Base-by-base conservation (phyloP, 2,329 filamentous ascomycete species). In the Tolypocladium guangdongense region DNA sequence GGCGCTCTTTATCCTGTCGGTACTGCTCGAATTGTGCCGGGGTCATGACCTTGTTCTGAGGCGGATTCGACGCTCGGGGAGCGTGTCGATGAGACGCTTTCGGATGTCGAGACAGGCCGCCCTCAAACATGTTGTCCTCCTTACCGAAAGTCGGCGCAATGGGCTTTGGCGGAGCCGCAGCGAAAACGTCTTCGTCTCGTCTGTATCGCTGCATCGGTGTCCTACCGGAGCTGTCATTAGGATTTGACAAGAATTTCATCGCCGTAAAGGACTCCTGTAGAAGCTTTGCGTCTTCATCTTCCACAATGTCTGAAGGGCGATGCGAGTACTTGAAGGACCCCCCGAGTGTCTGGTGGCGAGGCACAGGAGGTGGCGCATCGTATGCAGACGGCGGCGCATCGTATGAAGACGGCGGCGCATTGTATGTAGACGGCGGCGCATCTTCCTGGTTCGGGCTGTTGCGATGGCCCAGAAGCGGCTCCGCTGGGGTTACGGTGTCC, bases 1-100 rank as follows among this genome's bases (percentile, higher is more conserved):
- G 75, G n/a, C 82, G 77, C 59, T 84, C 84, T 63, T 88, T 85
- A 64, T 93, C 86, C 62, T 85, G 79, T 57, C 84, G 81, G 62
- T 91, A 92, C 58, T 80, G 80, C 66, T 96, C 90, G 60, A 95
- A 96, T 65, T 96, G 83, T 12, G 85, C 88, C 1, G 87, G 87
- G 2, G 90, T 96, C 88, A 96, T 95, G 57, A 93, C 86, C 68
- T 93, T 93, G 66, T 81, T 86, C 22, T 75, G 74, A 10, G 77
- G 69, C 2, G 73, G 67, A 52, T 65, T 74, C 8, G 66, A 63
- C 49, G 64, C 67, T 51, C 62, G 70, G 12, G 63, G 62, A 22
- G 59, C 57, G 50, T 66, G 67, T 55, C 71, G 72, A 38, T 71
- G 66, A 14, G 66, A 64, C 27, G 69, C 58, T 45, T 68, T 68